These are phyloP conservation scores for Candida pseudoglaebosa DNA, from an alignment of 805 yeast species.

Conservation along the genomic window DNA sequence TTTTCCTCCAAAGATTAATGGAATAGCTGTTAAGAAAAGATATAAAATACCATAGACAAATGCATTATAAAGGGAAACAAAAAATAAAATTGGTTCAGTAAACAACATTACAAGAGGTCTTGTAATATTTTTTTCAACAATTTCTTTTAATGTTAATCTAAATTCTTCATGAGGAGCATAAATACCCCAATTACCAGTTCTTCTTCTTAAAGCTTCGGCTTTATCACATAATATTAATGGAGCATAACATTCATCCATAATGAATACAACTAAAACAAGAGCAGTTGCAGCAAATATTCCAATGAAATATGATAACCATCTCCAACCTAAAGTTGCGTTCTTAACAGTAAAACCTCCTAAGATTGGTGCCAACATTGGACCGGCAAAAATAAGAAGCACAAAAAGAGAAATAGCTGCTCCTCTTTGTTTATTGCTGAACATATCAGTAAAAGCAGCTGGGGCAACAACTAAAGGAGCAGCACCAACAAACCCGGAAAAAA, in stretches of 20 bases:
- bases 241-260: conserved; percentile 39
- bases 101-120: conserved; percentile 39
- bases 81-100: conserved; percentile 40
- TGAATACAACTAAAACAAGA: conserved; percentile 26
- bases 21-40: conserved; percentile 41
- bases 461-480: conserved; percentile 82
- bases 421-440: conserved; percentile 61
- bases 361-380: conserved; percentile 83
- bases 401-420: conserved; percentile 76
- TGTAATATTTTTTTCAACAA: conserved; percentile 29
- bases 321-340: conserved; percentile 45
- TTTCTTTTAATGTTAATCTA: conserved; percentile 25
- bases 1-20: conserved; percentile 46
- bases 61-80: conserved; percentile 43
- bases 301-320: conserved; percentile 53
- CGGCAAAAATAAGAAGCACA: conserved; percentile 67
- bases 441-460: conserved; percentile 84
- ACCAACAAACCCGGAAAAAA: conserved; percentile 76
- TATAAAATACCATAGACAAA: conserved; percentile 48
- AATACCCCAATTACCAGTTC: conserved; percentile 40
- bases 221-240: conserved; percentile 29
- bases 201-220: conserved; percentile 35
- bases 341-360: conserved; percentile 41
- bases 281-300: conserved; percentile 38
- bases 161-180: conserved; percentile 37